Evolutionary conservation across 2,329 filamentous ascomycete species (phyloP).

Genomic region (Sclerotinia nivalis): DNA sequence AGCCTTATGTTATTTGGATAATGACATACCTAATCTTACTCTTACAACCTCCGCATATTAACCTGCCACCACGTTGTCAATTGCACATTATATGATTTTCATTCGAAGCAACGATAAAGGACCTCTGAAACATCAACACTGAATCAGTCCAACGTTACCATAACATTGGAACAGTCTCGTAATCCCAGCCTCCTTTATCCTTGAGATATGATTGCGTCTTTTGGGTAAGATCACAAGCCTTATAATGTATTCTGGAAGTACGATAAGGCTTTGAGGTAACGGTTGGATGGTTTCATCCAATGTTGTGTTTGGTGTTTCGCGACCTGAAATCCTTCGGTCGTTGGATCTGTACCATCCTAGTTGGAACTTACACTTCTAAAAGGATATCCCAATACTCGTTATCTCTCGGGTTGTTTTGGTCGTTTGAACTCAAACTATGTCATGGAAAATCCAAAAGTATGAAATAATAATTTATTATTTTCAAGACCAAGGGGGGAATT

Average conservation of each 20-base stretch:
- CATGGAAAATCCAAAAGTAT: no score
- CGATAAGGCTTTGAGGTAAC: neutral
- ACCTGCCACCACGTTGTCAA: no score
- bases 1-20: no score
- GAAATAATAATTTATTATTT: neutral
- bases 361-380: neutral
- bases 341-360: neutral
- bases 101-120: neutral
- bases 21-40: no score
- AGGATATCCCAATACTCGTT: neutral
- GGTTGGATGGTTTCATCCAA: neutral
- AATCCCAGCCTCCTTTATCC: neutral
- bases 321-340: neutral
- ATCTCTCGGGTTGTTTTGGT: no score
- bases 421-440: no score
- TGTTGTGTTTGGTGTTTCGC: conserved; percentile 2
- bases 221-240: neutral
- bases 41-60: no score
- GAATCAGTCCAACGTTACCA: neutral
- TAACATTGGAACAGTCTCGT: no score
- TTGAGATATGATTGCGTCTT: neutral
- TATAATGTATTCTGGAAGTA: neutral
- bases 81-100: neutral
- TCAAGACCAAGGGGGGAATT: fast-evolving
- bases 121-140: neutral